Percentiles rank a stretch among this genome's conserved stretches.
These are phyloP conservation scores for Lipomyces japonicus DNA, from an alignment of 805 yeast genomes.

Conservation along the genomic window DNA sequence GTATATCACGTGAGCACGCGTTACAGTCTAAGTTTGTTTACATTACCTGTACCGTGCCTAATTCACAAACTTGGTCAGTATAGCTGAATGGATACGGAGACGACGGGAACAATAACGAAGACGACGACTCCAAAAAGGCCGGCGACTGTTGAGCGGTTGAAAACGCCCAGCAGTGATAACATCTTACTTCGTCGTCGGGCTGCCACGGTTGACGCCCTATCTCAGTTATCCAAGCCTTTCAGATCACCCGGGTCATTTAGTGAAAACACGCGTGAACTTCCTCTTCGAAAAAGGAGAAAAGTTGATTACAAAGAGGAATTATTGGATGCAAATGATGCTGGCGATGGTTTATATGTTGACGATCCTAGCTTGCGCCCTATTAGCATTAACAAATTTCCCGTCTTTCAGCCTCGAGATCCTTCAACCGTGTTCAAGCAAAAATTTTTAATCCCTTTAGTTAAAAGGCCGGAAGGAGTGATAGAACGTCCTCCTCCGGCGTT, in stretches of 20 bases:
- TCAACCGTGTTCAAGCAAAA: slow-evolving; percentile 19
- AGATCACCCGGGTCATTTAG: slow-evolving; percentile 15
- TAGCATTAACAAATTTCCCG: slow-evolving; percentile 16
- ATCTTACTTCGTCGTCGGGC: slow-evolving; percentile 12
- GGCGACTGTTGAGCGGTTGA: not conserved
- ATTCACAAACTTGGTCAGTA: too few species aligned
- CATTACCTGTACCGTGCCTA: too few species aligned
- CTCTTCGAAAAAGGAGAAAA: slow-evolving; percentile 27
- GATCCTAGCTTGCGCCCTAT: slow-evolving; percentile 10
- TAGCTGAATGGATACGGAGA: too few species aligned
- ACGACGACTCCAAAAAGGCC: not conserved
- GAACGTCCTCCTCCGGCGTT: slow-evolving; percentile 55
- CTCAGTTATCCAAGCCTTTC: slow-evolving; percentile 21
- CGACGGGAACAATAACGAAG: too few species aligned
- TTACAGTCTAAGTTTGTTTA: too few species aligned
- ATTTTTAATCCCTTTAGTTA: slow-evolving; percentile 21
- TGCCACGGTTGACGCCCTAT: slow-evolving; percentile 18
- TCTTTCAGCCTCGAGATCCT: slow-evolving; percentile 17
- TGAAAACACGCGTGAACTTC: slow-evolving; percentile 3
- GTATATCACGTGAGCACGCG: too few species aligned
- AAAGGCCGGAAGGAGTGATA: slow-evolving; percentile 14
- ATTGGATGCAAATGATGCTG: too few species aligned
- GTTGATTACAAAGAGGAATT: slow-evolving; percentile 26
- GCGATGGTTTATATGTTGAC: slow-evolving; percentile 8
- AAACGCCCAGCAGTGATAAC: not conserved